Base-by-base conservation (phyloP, 495 filamentous ascomycete genomes). In the Penicillium silybi region DNA sequence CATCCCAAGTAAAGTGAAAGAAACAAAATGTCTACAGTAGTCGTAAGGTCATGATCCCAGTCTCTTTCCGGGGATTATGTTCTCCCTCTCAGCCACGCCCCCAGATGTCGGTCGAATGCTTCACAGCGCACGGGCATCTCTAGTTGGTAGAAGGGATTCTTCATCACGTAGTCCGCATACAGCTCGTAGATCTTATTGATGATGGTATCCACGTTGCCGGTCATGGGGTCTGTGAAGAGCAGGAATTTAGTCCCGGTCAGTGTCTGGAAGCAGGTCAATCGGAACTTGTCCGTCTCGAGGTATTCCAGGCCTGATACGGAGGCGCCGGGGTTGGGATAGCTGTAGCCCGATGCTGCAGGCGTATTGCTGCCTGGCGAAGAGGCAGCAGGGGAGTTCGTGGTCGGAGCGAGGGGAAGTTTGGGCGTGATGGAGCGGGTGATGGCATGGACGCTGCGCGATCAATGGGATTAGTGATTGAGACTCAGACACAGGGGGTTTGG, bases 81-180 rank as follows among this genome's bases (percentile, higher is more conserved):
- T 57, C 69, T 61, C 46, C 65, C 68, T 43, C 70, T 57, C 62
- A 76, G 53, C 68, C 71, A 77, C 19, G 67, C 71, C 4, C 77
- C 79, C 61, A 98, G 69, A 70, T 86, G 85, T 63, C 93, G 76
- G 62, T 98, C 93, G 71, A 96, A 98, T 47, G 86, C 85, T 69
- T 97, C 93, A 71, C 92, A 95, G 53, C 93, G 77, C 37, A 98
- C 83, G 44, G 93, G 93, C 93, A 97, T 98, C 76, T 98, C 93
- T 25, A 92, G 77, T 66, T 92, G 88, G 71, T 97, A 97, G 64
- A 98, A 98, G 9, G 95, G 95, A 70, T 97, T 98, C 78, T 97
- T 97, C 90, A 96, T 96, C 59, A 97, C 93, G 70, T 87, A 97
- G 71, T 98, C 95, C 27, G 88, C 82, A 72, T 97, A 98, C 44